phyloP scores from a whole-genome alignment of 768 basidiomycete genomes.

The Pleurotus citrinopileatus region DNA sequence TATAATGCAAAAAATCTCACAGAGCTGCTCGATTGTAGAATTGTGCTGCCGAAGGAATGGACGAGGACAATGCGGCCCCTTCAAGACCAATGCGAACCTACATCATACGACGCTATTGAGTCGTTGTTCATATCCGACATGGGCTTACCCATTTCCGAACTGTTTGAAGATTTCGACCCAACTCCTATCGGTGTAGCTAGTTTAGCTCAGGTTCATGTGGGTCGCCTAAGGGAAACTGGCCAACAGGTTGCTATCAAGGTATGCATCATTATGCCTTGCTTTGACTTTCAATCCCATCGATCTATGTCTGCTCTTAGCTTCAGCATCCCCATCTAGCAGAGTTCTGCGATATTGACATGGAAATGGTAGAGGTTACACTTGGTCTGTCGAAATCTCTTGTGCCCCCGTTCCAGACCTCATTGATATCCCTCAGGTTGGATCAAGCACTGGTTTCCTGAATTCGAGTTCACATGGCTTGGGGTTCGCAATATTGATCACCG shows the following conservation, averaged over 20 bases:
- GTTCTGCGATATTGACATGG: slow-evolving; percentile 89
- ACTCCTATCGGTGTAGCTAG: slow-evolving; percentile 94
- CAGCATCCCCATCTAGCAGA: slow-evolving; percentile 95
- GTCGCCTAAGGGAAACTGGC: slow-evolving; percentile 66
- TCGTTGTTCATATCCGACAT: slow-evolving; percentile 78
- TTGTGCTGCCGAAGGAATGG: slow-evolving; percentile 53
- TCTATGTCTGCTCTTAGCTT: slow-evolving; percentile 36
- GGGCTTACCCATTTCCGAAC: slow-evolving; percentile 62
- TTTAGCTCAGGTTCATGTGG: slow-evolving; percentile 93
- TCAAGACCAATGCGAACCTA: slow-evolving; percentile 94
- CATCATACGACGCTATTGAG: slow-evolving; percentile 75
- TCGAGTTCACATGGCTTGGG: slow-evolving; percentile 91
- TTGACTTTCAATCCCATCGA: slow-evolving; percentile 11
- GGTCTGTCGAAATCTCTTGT: no score
- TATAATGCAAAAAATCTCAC: not conserved
- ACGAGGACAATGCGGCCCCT: slow-evolving; percentile 51
- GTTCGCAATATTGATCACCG: slow-evolving; percentile 29
- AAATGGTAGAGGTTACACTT: slow-evolving; percentile 74
- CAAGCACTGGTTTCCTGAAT: slow-evolving; percentile 92
- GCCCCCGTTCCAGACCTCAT: not conserved
- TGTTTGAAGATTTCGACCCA: slow-evolving; percentile 86
- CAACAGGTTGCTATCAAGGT: slow-evolving; percentile 86
- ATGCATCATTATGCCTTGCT: slow-evolving; percentile 10
- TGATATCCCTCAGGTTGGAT: slow-evolving; percentile 61
- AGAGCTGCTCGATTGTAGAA: slow-evolving; percentile 4